phyloP scores from a whole-genome alignment of 1,139 yeast species.

The Geotrichum siamense region DNA sequence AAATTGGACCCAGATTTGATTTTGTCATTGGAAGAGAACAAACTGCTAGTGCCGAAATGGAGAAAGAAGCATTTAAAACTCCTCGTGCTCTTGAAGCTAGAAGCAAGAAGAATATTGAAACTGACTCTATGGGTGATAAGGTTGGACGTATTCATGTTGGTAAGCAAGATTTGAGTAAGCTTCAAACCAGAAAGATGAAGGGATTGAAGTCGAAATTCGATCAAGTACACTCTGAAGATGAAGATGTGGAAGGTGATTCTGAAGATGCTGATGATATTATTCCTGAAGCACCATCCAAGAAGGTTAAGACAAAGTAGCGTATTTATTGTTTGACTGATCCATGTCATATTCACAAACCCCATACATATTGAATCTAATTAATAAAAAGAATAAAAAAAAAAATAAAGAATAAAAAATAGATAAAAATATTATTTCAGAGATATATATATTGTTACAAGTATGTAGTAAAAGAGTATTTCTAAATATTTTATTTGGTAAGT shows the following conservation, averaged over 20 bases:
- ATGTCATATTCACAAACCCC: too few species aligned
- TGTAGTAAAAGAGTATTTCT: too few species aligned
- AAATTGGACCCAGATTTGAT: conserved; percentile 93
- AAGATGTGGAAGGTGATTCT: conserved; percentile 26
- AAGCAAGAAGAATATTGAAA: conserved; percentile 81
- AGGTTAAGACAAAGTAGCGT: conserved; percentile 20
- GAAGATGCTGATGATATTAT: conserved; percentile 15
- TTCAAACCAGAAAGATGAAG: conserved; percentile 98
- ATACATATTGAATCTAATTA: too few species aligned
- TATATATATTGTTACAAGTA: too few species aligned
- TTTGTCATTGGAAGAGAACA: conserved; percentile 85
- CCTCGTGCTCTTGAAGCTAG: conserved; percentile 79
- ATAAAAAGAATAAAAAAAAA: not conserved
- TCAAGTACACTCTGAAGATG: conserved; percentile 55
- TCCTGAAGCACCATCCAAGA: conserved; percentile 21
- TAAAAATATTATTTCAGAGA: too few species aligned
- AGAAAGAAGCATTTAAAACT: conserved; percentile 76
- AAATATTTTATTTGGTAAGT: too few species aligned
- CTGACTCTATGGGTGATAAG: conserved; percentile 92
- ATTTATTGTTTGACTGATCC: too few species aligned
- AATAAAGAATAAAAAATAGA: not conserved
- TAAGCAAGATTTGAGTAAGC: conserved; percentile 79
- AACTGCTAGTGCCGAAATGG: conserved; percentile 80
- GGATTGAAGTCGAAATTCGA: conserved; percentile 86
- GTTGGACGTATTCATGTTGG: conserved; percentile 95